Evolutionary conservation across 495 filamentous ascomycete genomes (phyloP).

Genomic region (Penicillium cinerascens): DNA sequence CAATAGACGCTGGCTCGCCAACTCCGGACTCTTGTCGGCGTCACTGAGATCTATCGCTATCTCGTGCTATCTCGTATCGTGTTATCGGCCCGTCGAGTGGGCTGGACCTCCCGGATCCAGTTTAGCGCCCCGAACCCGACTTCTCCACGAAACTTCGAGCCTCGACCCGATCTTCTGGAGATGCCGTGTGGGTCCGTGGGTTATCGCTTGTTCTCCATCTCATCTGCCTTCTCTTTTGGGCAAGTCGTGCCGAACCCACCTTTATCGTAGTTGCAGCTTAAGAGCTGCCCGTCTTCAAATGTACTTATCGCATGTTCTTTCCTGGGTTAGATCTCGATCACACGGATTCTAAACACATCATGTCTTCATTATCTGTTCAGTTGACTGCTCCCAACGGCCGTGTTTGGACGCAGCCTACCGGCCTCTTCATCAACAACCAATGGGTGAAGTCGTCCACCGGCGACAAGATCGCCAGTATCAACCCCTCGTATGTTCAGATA

Average conservation of each 20-base stretch:
- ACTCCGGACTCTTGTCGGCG: not conserved
- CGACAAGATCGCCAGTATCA: slow-evolving; percentile 70
- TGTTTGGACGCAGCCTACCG: slow-evolving; percentile 70
- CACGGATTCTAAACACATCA: slow-evolving; percentile 4
- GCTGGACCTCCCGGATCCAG: slow-evolving; percentile 22
- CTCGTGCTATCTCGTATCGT: not conserved
- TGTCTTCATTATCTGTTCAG: slow-evolving; percentile 26
- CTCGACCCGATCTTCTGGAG: slow-evolving; percentile 14
- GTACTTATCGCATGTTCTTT: slow-evolving; percentile 12
- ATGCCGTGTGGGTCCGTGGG: slow-evolving; percentile 11
- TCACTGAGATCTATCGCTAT: not conserved
- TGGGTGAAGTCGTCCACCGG: slow-evolving; percentile 73
- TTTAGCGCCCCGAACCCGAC: slow-evolving; percentile 3
- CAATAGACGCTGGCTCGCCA: not conserved
- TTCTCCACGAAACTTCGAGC: not conserved
- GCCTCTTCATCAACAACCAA: slow-evolving; percentile 93
- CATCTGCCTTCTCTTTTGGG: slow-evolving; percentile 14
- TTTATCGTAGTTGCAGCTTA: slow-evolving; percentile 15
- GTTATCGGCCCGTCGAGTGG: slow-evolving; percentile 1
- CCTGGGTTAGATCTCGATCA: not conserved
- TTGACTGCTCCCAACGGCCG: slow-evolving; percentile 66
- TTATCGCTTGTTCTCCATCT: slow-evolving; percentile 3
- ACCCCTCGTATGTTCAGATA: slow-evolving; percentile 64
- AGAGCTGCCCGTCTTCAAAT: slow-evolving; percentile 13
- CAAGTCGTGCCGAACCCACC: slow-evolving; percentile 22